Evolutionary conservation across 1,284 basidiomycete species (phyloP).

Genomic region (Porogramme epimiltina): DNA sequence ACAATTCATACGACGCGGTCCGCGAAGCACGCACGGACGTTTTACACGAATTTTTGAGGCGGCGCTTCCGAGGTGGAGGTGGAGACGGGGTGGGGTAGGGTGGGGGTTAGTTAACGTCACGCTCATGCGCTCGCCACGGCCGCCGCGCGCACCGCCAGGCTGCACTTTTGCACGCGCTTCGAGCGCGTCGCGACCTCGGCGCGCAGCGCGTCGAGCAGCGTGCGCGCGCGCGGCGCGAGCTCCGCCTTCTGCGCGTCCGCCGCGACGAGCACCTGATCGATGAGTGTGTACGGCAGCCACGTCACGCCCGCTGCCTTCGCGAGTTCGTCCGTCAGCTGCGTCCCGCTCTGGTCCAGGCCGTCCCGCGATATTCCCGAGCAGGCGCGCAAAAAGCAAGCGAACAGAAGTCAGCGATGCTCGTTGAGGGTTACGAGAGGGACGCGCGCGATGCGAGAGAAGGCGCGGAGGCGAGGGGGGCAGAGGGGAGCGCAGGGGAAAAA

Average conservation of each 20-base stretch:
- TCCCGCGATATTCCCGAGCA: too few relatives aligned
- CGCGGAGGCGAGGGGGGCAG: slow-evolving; percentile 1
- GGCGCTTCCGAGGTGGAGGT: too few relatives aligned
- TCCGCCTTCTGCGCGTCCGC: slow-evolving; percentile 56
- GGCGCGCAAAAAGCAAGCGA: too few relatives aligned
- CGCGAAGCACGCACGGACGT: too few relatives aligned
- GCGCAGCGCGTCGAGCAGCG: slow-evolving; percentile 50
- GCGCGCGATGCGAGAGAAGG: slow-evolving; percentile 7
- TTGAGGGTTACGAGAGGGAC: not conserved
- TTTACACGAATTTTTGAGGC: too few relatives aligned
- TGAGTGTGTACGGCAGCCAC: slow-evolving; percentile 84
- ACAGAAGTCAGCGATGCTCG: too few relatives aligned
- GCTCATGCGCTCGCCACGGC: not conserved
- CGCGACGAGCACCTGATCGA: slow-evolving; percentile 83
- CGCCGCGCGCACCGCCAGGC: slow-evolving; percentile 25
- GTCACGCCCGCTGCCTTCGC: slow-evolving; percentile 61
- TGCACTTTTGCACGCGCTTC: slow-evolving; percentile 65
- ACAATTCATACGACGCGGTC: too few relatives aligned
- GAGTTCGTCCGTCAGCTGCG: slow-evolving; percentile 55
- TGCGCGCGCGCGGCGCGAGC: slow-evolving; percentile 43
- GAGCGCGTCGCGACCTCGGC: slow-evolving; percentile 60
- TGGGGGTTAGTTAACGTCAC: too few relatives aligned
- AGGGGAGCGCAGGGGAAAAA: slow-evolving; percentile 15
- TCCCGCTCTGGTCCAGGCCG: slow-evolving; percentile 49
- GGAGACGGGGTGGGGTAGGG: too few relatives aligned